Base-by-base conservation (phyloP, 495 filamentous ascomycete species). In the Extremus antarcticus region DNA sequence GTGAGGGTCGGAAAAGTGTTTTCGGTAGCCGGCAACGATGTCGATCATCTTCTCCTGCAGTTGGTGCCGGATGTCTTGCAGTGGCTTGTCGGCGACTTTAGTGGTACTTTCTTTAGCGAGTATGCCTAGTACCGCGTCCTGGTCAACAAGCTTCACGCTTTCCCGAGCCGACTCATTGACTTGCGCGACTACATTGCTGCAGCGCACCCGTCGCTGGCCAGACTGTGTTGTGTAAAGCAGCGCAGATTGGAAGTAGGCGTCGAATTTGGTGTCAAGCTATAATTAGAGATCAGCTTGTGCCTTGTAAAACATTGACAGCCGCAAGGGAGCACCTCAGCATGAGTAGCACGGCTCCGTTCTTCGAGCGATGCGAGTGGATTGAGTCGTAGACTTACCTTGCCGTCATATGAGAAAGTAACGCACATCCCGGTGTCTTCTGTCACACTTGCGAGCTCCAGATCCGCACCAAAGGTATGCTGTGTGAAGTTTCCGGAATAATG, bases 171-270 rank as follows among this genome's bases (percentile, higher is more conserved):
- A 81, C 50, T 97, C 90, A 55, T 82, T 90, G 46, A 97, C 90
- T 32, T 86, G 87, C 1, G 92, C 92, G 48, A 97, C 90, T 24
- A 90, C 77, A 67, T 99, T 99, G 64, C 79, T 84, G 70, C 92
- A 99, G 50, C 92, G 78, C 23, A 99, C 92, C 39, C 92, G 80
- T 25, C 92, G 82, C 67, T 99, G 84, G 4, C 92, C 92, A 51
- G 79, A 82, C 9, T 88, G 86, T 10, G 92, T 94, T 0, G 92
- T 99, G 67, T 97, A 97, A 16, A 99, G 79, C 24, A 97, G 72
- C 0, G 92, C 92, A 22, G 87, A 85, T 70, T 99, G 92, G 78
- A 99, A 99, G 72, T 99, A 94, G 2, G 91, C 91, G 66, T 99
- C 92, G 19, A 96, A 77, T 66, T 95, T 95, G 21, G 89, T 74